phyloP scores from a whole-genome alignment of 192 early-diverging fungal genomes.

The Backusella australiensis region DNA sequence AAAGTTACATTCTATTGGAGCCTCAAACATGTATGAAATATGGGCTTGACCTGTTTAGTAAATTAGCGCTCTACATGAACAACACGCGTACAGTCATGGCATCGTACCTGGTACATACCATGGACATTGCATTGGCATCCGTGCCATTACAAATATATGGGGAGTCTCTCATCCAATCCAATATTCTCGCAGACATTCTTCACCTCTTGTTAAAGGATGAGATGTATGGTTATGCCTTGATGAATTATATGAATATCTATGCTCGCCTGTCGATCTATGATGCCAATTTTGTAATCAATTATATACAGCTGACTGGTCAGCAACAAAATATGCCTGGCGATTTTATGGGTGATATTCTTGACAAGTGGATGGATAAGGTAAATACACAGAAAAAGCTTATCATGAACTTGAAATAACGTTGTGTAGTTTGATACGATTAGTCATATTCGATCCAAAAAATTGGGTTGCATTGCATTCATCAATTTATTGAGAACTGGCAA shows the following conservation, averaged over 20 bases:
- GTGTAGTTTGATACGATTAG: slow-evolving; percentile 73
- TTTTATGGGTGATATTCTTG: slow-evolving; percentile 51
- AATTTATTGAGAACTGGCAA: slow-evolving; percentile 53
- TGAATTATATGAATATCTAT: slow-evolving; percentile 60
- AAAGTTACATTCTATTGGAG: slow-evolving; percentile 74
- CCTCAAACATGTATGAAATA: background rate
- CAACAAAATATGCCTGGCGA: slow-evolving; percentile 35
- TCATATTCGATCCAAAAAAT: slow-evolving; percentile 65
- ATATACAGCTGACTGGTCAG: slow-evolving; percentile 44
- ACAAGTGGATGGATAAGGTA: slow-evolving; percentile 71
- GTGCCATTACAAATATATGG: slow-evolving; percentile 44
- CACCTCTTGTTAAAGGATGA: slow-evolving; percentile 52
- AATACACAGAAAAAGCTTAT: background rate
- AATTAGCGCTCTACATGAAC: slow-evolving; percentile 19
- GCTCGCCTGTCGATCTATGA: slow-evolving; percentile 63
- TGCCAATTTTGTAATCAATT: slow-evolving; percentile 47
- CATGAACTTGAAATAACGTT: background rate
- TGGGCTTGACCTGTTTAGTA: background rate
- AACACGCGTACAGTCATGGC: slow-evolving; percentile 45
- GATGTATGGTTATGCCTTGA: slow-evolving; percentile 57
- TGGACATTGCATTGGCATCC: slow-evolving; percentile 55
- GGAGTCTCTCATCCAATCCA: slow-evolving; percentile 53
- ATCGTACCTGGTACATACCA: slow-evolving; percentile 54
- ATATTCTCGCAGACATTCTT: slow-evolving; percentile 55
- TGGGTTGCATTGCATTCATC: slow-evolving; percentile 60